Conservation (phyloP, 2,329 filamentous ascomycete genomes). For the Sclerotinia subarctica region DNA sequence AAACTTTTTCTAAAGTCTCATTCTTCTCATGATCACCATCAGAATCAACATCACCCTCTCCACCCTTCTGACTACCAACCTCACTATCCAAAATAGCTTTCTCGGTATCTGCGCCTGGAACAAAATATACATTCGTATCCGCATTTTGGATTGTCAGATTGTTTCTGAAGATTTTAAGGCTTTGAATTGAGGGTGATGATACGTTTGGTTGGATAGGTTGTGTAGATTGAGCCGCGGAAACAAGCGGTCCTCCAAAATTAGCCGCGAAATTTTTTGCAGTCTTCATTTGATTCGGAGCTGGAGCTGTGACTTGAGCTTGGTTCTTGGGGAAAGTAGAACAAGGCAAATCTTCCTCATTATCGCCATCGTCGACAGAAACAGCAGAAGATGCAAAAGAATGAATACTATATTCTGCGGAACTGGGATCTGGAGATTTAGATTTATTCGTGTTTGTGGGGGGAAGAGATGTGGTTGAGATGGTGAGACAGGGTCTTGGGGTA, state of each 20-base stretch:
- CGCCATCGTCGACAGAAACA: neutral
- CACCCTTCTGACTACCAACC: neutral
- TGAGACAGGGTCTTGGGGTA: neutral
- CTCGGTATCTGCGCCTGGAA: neutral
- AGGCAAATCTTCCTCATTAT: too few relatives aligned
- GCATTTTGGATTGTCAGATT: neutral
- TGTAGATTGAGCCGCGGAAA: neutral
- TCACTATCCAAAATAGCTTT: slow-evolving; percentile 3
- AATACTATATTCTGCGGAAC: slow-evolving; percentile 7
- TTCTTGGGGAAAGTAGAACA: too few relatives aligned
- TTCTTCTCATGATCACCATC: neutral
- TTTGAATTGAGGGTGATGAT: neutral
- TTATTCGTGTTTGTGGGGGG: neutral
- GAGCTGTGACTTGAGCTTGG: too few relatives aligned
- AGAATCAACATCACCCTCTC: neutral
- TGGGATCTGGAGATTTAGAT: neutral
- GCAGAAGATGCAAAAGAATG: slow-evolving; percentile 14
- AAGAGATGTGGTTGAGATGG: neutral
- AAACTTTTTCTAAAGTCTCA: too few relatives aligned
- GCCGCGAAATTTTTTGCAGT: neutral
- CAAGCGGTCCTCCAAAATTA: neutral
- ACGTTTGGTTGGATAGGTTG: too few relatives aligned
- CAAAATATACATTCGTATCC: slow-evolving; percentile 6
- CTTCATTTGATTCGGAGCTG: too few relatives aligned
- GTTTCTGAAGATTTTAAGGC: neutral